These are phyloP conservation scores for Tricholoma sp. DNA, from an alignment of 768 basidiomycete species.

Conservation along the genomic window DNA sequence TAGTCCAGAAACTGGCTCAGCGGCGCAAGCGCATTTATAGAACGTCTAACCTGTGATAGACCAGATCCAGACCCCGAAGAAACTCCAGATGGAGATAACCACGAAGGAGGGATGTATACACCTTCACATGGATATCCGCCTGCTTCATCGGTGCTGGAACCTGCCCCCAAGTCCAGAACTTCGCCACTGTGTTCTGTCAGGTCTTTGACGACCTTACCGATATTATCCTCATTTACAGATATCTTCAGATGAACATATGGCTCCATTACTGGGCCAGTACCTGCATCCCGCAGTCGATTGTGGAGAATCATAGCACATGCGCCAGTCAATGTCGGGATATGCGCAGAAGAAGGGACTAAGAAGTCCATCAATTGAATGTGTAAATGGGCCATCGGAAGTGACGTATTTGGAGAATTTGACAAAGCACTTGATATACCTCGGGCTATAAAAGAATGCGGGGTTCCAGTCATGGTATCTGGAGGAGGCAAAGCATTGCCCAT, in stretches of 20 bases:
- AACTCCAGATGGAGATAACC: slow-evolving; percentile 66
- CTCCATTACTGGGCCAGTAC: slow-evolving; percentile 72
- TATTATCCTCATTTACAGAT: slow-evolving; percentile 55
- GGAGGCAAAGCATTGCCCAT: slow-evolving; percentile 46
- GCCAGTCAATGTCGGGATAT: slow-evolving; percentile 55
- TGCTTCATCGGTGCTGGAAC: slow-evolving; percentile 32
- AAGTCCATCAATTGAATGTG: slow-evolving; percentile 49
- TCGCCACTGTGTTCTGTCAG: slow-evolving; percentile 84
- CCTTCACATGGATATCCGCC: slow-evolving; percentile 55
- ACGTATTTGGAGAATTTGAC: slow-evolving; percentile 75
- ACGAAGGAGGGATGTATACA: slow-evolving; percentile 70
- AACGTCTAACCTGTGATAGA: slow-evolving; percentile 46
- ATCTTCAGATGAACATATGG: slow-evolving; percentile 72
- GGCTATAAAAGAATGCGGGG: slow-evolving; percentile 50
- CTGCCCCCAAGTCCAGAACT: slow-evolving; percentile 59
- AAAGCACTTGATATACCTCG: slow-evolving; percentile 68
- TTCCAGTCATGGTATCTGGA: slow-evolving; percentile 44
- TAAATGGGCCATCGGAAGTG: slow-evolving; percentile 62
- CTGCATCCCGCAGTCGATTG: slow-evolving; percentile 52
- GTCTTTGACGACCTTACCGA: slow-evolving; percentile 80
- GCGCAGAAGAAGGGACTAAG: slow-evolving; percentile 34
- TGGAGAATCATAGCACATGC: slow-evolving; percentile 64
- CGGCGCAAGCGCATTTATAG: slow-evolving; percentile 69
- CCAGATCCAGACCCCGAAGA: slow-evolving; percentile 21
- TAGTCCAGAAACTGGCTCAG: slow-evolving; percentile 83